Evolutionary conservation across 768 basidiomycete species (phyloP), one percentile per base, ranked within the genome.

Genomic region (Tephrocybe sp.): DNA sequence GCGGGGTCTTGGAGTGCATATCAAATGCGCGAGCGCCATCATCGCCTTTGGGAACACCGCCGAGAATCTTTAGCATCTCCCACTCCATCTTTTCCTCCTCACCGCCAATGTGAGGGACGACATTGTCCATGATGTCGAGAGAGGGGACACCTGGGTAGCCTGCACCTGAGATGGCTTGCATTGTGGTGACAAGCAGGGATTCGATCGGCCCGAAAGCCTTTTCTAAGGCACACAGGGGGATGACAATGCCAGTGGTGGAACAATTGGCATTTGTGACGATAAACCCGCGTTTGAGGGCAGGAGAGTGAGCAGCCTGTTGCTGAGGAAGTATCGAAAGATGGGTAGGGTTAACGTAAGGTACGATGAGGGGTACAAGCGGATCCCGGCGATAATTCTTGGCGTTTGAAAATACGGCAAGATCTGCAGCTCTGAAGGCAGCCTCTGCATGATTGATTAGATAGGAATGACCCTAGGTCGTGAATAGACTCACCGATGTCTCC

Each of bases 261-360:
- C 97, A 98, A 72, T 98, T 99, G 58, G 97, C 97, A 66, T 99
- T 99, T 50, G 94, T 95, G 54, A 99, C 87, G 66, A 99, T 95
- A 75, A 92, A 98, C 3, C 97, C 97, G 56, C 82, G 84, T 61
- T 78, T 80, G 27, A 88, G 78, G 0, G 82, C 82, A 16, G 83
- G 88, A 2, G 75, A 69, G 57, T 89, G 86, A 13, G 80, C 71
- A 2, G 82, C 58, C 44, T 75, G 90, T 68, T 99, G 97, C 60
- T 93, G 88, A 0, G 80, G 76, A 60, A 99, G 75, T 58, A 98
- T 89, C 56, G 82, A 72, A 24, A 98, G 71, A 66, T 99, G 97
- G 3, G 74, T 74, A 1, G 91, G 76, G 72, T 99, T 99, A 58
- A 96, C 95, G 59, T 97, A 86, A 11, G 97, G 97, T 2, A 99